Conservation (phyloP, 176 grass and related monocot species). For the Bromus sterilis region DNA sequence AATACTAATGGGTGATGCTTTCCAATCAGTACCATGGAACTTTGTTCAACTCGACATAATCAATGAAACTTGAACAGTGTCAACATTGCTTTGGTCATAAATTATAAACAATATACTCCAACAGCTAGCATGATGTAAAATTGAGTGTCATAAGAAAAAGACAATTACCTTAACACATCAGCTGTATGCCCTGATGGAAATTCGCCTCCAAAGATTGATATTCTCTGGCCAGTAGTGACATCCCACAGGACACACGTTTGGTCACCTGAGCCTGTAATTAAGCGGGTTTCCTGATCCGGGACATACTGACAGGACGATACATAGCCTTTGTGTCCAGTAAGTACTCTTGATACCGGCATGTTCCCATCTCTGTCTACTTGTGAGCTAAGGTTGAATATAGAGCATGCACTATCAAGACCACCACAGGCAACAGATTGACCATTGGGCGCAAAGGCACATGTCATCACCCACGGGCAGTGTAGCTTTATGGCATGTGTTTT, state of each 20-base stretch:
- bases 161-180: constrained; percentile 76
- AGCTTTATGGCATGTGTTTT: constrained; percentile 99
- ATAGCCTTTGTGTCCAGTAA: constrained; percentile 96
- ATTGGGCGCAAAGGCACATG: constrained; percentile 95
- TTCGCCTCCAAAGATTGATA: constrained; percentile 97
- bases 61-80: neutral
- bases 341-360: constrained; percentile 69
- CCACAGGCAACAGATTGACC: constrained; percentile 94
- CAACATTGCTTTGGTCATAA: neutral
- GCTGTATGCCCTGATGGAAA: constrained; percentile 98
- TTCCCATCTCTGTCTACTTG: constrained; percentile 90
- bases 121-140: neutral
- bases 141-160: neutral
- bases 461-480: constrained; percentile 93
- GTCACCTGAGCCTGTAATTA: constrained; percentile 90
- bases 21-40: neutral
- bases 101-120: neutral
- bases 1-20: neutral
- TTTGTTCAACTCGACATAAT: neutral
- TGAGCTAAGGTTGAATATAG: constrained; percentile 93
- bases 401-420: constrained; percentile 96
- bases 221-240: constrained; percentile 91
- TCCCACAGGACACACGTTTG: constrained; percentile 95
- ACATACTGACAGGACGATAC: constrained; percentile 94
- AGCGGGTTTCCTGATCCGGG: constrained; percentile 76